Percentiles rank a stretch among this genome's conserved stretches.
These are phyloP conservation scores for Anisodus tanguticus DNA, from an alignment of 257 asterid genomes.

Conservation along the genomic window DNA sequence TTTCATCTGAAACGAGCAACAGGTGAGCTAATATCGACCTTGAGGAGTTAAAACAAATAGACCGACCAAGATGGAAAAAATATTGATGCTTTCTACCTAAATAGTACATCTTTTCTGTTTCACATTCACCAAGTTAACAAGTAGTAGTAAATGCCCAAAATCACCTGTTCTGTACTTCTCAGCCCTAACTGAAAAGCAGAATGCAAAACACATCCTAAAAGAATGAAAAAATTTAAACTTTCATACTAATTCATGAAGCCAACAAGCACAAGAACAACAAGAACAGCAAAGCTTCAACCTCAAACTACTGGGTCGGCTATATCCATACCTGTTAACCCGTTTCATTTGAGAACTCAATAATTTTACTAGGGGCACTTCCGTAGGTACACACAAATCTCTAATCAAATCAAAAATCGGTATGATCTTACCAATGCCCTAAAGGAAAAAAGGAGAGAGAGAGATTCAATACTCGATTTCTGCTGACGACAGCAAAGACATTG, in stretches of 20 bases:
- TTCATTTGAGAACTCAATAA: background rate
- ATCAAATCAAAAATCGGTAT: background rate
- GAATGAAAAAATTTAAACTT: background rate
- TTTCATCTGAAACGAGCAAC: background rate
- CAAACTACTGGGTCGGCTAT: background rate
- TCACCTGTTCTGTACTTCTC: background rate
- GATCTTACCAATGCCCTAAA: background rate
- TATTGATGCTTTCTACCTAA: background rate
- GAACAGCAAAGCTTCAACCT: background rate
- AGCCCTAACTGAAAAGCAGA: background rate
- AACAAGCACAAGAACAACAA: background rate
- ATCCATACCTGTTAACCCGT: background rate
- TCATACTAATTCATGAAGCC: background rate
- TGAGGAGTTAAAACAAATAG: background rate
- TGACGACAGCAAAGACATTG: constrained; percentile 89
- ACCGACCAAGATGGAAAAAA: background rate
- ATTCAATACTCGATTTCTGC: constrained; percentile 70
- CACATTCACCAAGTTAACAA: background rate
- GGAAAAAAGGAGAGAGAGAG: background rate
- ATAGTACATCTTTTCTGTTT: background rate
- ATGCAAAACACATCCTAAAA: background rate
- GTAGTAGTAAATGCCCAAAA: background rate
- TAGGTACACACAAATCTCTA: background rate
- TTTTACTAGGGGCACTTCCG: background rate
- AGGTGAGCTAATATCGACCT: background rate